Conservation (phyloP, 768 basidiomycete genomes). For the Suillus subaureus region DNA sequence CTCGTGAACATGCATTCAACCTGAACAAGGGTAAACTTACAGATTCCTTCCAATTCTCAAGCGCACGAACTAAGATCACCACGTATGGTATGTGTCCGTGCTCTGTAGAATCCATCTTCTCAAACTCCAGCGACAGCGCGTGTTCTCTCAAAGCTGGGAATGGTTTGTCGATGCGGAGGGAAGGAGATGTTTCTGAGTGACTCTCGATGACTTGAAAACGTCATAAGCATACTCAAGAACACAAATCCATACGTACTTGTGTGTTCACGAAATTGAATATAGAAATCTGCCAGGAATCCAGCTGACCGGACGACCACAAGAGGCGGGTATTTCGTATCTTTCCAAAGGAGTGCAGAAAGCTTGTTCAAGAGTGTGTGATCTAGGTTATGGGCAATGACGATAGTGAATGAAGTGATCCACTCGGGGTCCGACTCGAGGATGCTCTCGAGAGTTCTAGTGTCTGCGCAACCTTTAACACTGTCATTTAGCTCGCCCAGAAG, state of each 20-base stretch:
- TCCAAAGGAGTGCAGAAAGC: conserved; percentile 72
- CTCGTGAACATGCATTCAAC: background rate
- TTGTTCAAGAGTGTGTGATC: conserved; percentile 52
- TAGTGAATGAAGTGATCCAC: conserved; percentile 64
- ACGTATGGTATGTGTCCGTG: conserved; percentile 92
- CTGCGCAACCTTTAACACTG: conserved; percentile 70
- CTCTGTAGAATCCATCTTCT: conserved; percentile 82
- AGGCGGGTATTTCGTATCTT: conserved; percentile 55
- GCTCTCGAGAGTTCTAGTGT: conserved; percentile 54
- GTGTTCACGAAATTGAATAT: conserved; percentile 88
- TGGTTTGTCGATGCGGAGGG: conserved; percentile 84
- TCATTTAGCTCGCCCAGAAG: conserved; percentile 88
- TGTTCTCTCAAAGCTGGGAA: conserved; percentile 82
- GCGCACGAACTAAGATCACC: conserved; percentile 78
- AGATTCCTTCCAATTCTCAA: conserved; percentile 80
- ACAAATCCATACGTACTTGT: conserved; percentile 54
- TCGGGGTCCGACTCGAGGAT: conserved; percentile 56
- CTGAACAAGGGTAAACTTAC: conserved; percentile 43
- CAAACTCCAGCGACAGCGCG: conserved; percentile 70
- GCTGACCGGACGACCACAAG: conserved; percentile 81
- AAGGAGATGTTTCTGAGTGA: conserved; percentile 75
- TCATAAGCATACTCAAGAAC: background rate
- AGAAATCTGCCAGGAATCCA: conserved; percentile 89
- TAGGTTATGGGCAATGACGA: conserved; percentile 88
- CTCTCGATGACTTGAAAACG: conserved; percentile 75